Evolutionary conservation across 208 protist species (phyloP).

Genomic region (Phytomonas sp.): DNA sequence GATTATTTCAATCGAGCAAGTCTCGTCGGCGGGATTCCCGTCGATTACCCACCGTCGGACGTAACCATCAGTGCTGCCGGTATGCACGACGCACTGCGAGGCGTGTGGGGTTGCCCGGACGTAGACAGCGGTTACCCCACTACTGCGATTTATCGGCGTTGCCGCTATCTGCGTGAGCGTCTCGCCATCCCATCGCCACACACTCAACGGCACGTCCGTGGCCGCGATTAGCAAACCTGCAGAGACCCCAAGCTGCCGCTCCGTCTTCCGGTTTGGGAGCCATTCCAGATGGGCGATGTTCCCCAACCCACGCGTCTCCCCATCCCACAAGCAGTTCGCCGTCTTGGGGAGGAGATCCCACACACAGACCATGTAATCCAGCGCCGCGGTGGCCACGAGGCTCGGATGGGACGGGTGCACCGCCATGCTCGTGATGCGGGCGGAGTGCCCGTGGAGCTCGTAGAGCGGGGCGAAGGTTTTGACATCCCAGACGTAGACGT

Average conservation of each 20-base stretch:
- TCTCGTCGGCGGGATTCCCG: neutral
- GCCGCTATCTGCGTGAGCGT: neutral
- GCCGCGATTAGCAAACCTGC: neutral
- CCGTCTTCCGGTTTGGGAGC: constrained; percentile 14
- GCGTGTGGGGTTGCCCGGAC: neutral
- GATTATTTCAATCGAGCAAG: neutral
- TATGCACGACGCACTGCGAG: constrained; percentile 18
- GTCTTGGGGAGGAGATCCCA: constrained; percentile 3
- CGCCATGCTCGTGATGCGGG: constrained; percentile 48
- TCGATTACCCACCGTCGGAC: constrained; percentile 35
- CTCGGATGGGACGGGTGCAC: constrained; percentile 28
- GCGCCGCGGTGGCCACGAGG: constrained; percentile 16
- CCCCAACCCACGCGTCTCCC: neutral
- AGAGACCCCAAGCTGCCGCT: neutral
- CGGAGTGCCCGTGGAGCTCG: constrained; percentile 43
- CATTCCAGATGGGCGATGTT: neutral
- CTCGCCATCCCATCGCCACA: constrained; percentile 1
- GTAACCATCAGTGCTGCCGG: constrained; percentile 52
- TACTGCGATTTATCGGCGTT: neutral
- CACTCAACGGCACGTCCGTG: neutral
- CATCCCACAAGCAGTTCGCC: neutral
- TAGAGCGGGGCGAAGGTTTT: constrained; percentile 28
- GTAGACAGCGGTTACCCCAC: neutral
- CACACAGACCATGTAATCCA: constrained; percentile 10
- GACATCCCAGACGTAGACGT: constrained; percentile 61